phyloP scores from a whole-genome alignment of 1,284 basidiomycete species.

The Trametes sp. region DNA sequence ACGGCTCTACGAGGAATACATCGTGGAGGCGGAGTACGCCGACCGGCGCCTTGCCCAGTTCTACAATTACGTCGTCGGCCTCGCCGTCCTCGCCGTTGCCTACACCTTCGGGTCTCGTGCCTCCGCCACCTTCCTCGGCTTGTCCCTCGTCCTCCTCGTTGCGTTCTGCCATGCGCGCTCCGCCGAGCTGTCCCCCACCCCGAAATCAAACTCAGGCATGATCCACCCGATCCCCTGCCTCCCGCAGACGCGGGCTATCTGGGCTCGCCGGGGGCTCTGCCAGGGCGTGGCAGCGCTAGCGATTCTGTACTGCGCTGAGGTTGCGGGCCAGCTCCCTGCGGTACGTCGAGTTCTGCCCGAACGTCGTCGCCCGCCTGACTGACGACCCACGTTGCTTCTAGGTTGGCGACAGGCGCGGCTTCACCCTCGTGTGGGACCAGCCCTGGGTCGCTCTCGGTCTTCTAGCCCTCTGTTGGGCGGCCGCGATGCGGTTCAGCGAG shows the following conservation, averaged over 20 bases:
- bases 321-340: neutral
- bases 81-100: neutral
- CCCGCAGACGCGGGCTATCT: neutral
- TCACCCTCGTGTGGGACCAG: neutral
- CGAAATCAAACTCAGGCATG: neutral
- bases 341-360: neutral
- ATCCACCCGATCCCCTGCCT: neutral
- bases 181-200: neutral
- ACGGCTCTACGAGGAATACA: neutral
- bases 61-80: neutral
- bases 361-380: neutral
- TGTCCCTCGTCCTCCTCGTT: neutral
- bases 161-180: neutral
- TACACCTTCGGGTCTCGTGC: neutral
- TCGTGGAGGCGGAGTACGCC: neutral
- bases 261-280: neutral
- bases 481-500: neutral
- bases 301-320: neutral
- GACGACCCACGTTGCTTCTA: neutral
- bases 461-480: neutral
- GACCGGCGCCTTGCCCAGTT: neutral
- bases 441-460: neutral
- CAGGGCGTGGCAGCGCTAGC: neutral
- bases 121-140: neutral
- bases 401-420: neutral